These are phyloP conservation scores for Pyrenophora graminea DNA, from an alignment of 2,329 filamentous ascomycete species.

Conservation along the genomic window DNA sequence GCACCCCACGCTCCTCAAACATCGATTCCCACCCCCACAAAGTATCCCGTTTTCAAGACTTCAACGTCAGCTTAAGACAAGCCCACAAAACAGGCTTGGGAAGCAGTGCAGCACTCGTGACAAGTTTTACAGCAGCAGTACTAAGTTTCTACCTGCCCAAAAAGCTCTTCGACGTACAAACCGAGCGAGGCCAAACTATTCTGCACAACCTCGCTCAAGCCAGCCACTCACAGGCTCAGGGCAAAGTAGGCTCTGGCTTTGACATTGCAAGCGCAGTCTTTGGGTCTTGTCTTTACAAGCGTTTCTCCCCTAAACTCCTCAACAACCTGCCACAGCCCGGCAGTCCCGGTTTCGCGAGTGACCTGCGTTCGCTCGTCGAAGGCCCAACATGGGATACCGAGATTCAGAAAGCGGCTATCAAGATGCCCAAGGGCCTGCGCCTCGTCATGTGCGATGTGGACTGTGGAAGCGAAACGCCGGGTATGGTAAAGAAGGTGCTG, in stretches of 20 bases:
- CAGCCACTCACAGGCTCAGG: slow-evolving; percentile 92
- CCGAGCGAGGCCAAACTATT: slow-evolving; percentile 59
- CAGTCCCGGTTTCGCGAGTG: slow-evolving; percentile 66
- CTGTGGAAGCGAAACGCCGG: slow-evolving; percentile 88
- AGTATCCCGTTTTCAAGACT: slow-evolving; percentile 69
- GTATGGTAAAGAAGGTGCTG: slow-evolving; percentile 93
- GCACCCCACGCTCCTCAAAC: slow-evolving; percentile 18
- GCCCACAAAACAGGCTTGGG: slow-evolving; percentile 96
- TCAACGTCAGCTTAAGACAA: slow-evolving; percentile 72
- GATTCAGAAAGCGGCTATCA: slow-evolving; percentile 69
- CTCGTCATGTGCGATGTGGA: slow-evolving; percentile 96
- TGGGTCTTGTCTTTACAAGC: slow-evolving; percentile 85
- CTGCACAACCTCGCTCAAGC: slow-evolving; percentile 94
- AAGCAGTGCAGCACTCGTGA: slow-evolving; percentile 92
- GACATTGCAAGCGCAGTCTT: slow-evolving; percentile 93
- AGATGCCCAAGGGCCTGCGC: slow-evolving; percentile 72
- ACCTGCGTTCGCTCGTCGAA: slow-evolving; percentile 69
- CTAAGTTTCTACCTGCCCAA: slow-evolving; percentile 73
- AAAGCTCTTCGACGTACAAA: slow-evolving; percentile 60
- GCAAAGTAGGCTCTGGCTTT: slow-evolving; percentile 94
- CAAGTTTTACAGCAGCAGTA: slow-evolving; percentile 77
- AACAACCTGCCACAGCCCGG: slow-evolving; percentile 68
- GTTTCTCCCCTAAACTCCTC: slow-evolving; percentile 85
- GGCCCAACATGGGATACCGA: slow-evolving; percentile 75
- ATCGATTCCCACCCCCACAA: slow-evolving; percentile 7